Evolutionary conservation across 768 basidiomycete species (phyloP).

Genomic region (Cystofilobasidium ferigula): DNA sequence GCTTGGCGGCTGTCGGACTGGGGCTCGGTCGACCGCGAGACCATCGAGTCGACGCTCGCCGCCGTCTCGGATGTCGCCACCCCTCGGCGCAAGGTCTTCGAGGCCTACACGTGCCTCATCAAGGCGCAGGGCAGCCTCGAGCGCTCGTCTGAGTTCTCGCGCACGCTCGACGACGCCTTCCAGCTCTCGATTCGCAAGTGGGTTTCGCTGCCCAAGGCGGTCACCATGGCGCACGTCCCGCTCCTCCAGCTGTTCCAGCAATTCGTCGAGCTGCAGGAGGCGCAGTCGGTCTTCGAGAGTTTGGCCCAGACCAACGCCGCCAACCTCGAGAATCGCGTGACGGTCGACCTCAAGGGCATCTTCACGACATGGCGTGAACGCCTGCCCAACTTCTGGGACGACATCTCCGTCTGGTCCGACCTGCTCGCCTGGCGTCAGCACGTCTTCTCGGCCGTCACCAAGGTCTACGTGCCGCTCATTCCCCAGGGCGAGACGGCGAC

Average conservation of each 20-base stretch:
- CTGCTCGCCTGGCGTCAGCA: conserved; percentile 99
- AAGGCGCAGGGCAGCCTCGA: conserved; percentile 53
- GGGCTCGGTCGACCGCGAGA: conserved; percentile 54
- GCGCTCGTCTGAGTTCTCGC: conserved; percentile 68
- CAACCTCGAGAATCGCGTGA: conserved; percentile 89
- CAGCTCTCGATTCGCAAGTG: conserved; percentile 93
- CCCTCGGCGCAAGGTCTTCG: conserved; percentile 93
- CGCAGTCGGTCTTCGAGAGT: conserved; percentile 76
- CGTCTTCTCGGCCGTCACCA: conserved; percentile 93
- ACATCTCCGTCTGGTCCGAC: conserved; percentile 97
- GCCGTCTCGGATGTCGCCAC: conserved; percentile 76
- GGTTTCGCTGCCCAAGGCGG: conserved; percentile 71
- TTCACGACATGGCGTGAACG: conserved; percentile 95
- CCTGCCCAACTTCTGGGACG: conserved; percentile 87
- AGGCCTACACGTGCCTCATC: conserved; percentile 80
- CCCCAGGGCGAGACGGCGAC: conserved; percentile 48
- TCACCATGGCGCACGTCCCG: conserved; percentile 87
- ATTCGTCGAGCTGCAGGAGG: conserved; percentile 93
- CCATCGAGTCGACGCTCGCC: conserved; percentile 64
- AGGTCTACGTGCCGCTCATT: conserved; percentile 87
- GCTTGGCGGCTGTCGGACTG: conserved; percentile 90
- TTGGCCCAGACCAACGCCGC: conserved; percentile 70
- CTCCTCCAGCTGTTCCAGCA: conserved; percentile 96
- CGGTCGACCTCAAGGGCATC: conserved; percentile 79
- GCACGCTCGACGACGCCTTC: conserved; percentile 86